phyloP scores from a whole-genome alignment of 1,284 basidiomycete genomes.

The Apiotrichum veenhuisii region DNA sequence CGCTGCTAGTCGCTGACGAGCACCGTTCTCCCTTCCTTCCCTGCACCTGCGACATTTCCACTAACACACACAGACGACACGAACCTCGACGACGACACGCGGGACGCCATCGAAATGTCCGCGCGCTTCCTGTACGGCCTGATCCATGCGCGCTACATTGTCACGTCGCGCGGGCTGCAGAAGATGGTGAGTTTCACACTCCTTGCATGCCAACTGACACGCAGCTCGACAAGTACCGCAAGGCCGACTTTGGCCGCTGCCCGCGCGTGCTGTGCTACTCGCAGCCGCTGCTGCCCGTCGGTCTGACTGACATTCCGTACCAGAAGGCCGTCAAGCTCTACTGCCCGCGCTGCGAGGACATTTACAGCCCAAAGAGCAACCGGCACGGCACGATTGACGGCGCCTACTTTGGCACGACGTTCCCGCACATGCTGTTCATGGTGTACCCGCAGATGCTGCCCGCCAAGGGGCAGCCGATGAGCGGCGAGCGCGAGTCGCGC shows the following conservation, averaged over 20 bases:
- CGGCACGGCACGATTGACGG: constrained; percentile 93
- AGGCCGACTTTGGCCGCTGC: constrained; percentile 92
- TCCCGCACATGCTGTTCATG: constrained; percentile 92
- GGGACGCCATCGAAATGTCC: constrained; percentile 69
- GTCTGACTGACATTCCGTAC: constrained; percentile 87
- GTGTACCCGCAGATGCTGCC: constrained; percentile 89
- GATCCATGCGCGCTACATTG: constrained; percentile 95
- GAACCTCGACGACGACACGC: constrained; percentile 52
- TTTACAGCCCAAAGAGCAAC: constrained; percentile 91
- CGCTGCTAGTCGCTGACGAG: no score
- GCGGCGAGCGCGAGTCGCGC: constrained; percentile 47
- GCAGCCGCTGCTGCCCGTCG: constrained; percentile 90
- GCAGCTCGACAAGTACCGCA: constrained; percentile 95
- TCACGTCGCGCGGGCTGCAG: constrained; percentile 83
- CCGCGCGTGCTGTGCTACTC: constrained; percentile 88
- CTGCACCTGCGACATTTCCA: no score
- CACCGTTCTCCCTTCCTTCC: no score
- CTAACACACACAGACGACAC: constrained; percentile 47
- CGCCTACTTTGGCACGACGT: constrained; percentile 94
- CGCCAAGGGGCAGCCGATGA: constrained; percentile 62
- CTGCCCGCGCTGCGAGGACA: constrained; percentile 92
- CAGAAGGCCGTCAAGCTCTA: constrained; percentile 96
- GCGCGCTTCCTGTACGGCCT: constrained; percentile 88
- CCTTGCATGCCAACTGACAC: neutral
- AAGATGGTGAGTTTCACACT: constrained; percentile 76